Evolutionary conservation across 371 early-diverging fungal genomes (phyloP).

Genomic region (Hamiltosporidium magnivora): DNA sequence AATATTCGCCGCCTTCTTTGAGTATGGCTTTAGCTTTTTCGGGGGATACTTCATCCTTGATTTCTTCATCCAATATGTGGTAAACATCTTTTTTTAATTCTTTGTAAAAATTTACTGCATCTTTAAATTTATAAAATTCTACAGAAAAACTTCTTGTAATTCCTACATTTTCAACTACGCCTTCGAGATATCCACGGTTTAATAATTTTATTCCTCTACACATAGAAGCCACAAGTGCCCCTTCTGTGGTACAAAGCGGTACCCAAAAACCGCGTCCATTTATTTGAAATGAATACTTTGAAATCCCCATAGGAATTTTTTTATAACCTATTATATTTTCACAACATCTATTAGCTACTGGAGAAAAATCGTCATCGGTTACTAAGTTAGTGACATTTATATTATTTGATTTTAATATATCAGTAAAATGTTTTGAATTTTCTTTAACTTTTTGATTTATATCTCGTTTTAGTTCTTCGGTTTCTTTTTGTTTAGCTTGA

Average conservation of each 20-base stretch:
- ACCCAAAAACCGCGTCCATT: conserved; percentile 64
- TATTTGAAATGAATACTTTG: conserved; percentile 11
- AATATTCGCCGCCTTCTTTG: not conserved
- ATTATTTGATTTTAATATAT: no score
- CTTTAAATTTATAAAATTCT: conserved; percentile 62
- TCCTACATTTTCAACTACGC: conserved; percentile 65
- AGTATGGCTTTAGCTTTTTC: not conserved
- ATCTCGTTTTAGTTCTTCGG: no score
- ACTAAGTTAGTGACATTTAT: not conserved
- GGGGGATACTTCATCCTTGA: not conserved
- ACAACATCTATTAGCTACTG: conserved; percentile 76
- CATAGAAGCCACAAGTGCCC: conserved; percentile 77
- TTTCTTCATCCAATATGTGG: not conserved
- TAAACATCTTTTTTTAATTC: conserved; percentile 12
- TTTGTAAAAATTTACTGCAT: conserved; percentile 58
- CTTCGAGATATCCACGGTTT: conserved; percentile 69
- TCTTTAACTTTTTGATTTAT: no score
- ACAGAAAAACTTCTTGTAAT: conserved; percentile 85
- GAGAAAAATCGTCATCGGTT: conserved; percentile 66
- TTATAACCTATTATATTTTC: conserved; percentile 86
- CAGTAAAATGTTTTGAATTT: no score
- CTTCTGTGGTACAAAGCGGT: conserved; percentile 91
- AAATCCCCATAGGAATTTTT: conserved; percentile 71
- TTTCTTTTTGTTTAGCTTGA: no score
- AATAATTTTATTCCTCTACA: conserved; percentile 88